These are phyloP conservation scores for Rosa multiflora DNA, from an alignment of 306 rosid genomes.

Conservation along the genomic window DNA sequence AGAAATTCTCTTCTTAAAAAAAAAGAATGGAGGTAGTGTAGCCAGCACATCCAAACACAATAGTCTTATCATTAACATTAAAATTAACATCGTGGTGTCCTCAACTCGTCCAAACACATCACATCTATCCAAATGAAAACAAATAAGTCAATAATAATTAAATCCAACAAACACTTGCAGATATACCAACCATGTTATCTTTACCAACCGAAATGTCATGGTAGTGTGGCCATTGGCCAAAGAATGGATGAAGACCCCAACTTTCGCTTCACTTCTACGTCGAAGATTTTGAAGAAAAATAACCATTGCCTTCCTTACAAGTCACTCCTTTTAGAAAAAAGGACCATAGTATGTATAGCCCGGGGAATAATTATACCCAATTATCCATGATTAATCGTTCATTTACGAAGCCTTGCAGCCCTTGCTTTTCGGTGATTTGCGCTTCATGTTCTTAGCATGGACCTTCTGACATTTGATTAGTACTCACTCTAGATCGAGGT, in stretches of 20 bases:
- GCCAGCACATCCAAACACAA: neutral
- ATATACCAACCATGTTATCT: conserved; percentile 29
- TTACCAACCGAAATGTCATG: conserved; percentile 8
- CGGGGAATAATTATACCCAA: neutral
- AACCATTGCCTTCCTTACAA: neutral
- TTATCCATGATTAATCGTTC: conserved; percentile 7
- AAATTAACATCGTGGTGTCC: neutral
- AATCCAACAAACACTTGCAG: neutral
- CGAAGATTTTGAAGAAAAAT: neutral
- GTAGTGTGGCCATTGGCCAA: neutral
- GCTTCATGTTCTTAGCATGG: conserved; percentile 2
- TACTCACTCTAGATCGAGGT: neutral
- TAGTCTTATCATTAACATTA: neutral
- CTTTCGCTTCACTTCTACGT: conserved; percentile 25
- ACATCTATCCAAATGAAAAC: neutral
- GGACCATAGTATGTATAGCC: neutral
- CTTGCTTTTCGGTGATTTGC: neutral
- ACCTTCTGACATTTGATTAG: neutral
- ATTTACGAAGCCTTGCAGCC: neutral
- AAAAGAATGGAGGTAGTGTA: too few relatives aligned
- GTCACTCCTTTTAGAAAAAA: neutral
- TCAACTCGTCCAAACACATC: neutral
- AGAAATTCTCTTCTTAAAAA: too few relatives aligned
- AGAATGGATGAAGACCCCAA: neutral
- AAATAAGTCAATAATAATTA: neutral